phyloP scores from a whole-genome alignment of 352 stramenopile species.

The Pythium diclinum region DNA sequence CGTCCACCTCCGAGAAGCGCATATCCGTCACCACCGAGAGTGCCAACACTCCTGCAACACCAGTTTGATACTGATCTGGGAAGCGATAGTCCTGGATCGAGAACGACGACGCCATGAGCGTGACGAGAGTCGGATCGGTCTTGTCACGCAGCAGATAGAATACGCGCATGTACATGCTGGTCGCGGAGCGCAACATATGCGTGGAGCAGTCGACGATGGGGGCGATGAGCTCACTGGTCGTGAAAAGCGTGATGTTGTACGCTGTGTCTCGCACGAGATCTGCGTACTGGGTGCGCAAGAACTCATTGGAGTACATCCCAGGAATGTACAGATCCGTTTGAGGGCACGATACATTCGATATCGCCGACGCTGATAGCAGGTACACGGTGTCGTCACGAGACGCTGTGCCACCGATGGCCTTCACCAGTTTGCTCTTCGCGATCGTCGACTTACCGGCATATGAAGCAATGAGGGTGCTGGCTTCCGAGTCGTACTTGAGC shows the following conservation, averaged over 20 bases:
- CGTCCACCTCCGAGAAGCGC: constrained; percentile 4
- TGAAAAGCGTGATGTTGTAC: constrained; percentile 24
- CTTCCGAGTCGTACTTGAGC: background rate
- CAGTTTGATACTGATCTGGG: constrained; percentile 11
- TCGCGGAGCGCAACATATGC: constrained; percentile 15
- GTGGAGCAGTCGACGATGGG: constrained; percentile 38
- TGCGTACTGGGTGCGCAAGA: constrained; percentile 12
- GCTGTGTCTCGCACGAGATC: constrained; percentile 13
- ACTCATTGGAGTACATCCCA: constrained; percentile 18
- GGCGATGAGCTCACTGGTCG: constrained; percentile 12
- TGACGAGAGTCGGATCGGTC: constrained; percentile 6
- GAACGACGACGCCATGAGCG: constrained; percentile 18
- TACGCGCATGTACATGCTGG: constrained; percentile 11
- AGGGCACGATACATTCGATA: constrained; percentile 13
- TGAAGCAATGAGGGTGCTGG: constrained; percentile 1
- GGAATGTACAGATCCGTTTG: background rate
- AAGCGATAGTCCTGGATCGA: constrained; percentile 14
- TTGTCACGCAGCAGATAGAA: constrained; percentile 23
- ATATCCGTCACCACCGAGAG: constrained; percentile 1
- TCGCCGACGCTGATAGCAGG: background rate
- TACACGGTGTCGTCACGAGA: constrained; percentile 25
- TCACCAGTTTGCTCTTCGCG: constrained; percentile 6
- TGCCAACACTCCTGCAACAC: background rate
- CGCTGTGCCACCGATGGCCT: background rate
- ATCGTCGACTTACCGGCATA: constrained; percentile 18